Percentiles rank a stretch among this genome's conserved stretches.
Evolutionary conservation across 805 yeast species (phyloP).

Genomic region (Zygosaccharomyces gambellarensis): DNA sequence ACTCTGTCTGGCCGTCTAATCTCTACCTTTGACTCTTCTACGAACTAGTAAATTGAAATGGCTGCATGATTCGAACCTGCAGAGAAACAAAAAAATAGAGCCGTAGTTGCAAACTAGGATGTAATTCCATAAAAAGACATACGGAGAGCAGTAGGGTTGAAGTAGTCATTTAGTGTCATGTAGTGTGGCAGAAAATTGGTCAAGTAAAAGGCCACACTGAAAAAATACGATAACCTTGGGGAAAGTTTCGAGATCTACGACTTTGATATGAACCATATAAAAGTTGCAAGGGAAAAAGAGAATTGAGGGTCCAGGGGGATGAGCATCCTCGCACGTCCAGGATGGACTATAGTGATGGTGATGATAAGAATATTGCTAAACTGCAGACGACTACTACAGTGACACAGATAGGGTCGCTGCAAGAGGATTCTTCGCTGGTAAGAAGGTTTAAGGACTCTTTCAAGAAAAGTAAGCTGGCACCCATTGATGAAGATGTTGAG

Average conservation of each 20-base stretch:
- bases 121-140: background rate
- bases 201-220: background rate
- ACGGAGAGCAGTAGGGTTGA: background rate
- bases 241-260: background rate
- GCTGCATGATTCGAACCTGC: background rate
- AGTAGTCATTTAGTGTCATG: background rate
- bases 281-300: background rate
- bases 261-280: background rate
- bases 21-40: background rate
- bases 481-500: constrained; percentile 9
- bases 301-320: background rate
- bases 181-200: background rate
- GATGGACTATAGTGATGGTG: background rate
- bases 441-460: constrained; percentile 7
- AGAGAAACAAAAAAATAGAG: background rate
- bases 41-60: background rate
- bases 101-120: background rate
- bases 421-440: constrained; percentile 2
- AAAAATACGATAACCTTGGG: background rate
- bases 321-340: background rate
- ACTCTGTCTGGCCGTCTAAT: background rate
- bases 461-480: constrained; percentile 2
- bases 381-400: constrained; percentile 5
- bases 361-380: constrained; percentile 3
- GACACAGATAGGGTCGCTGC: background rate